Evolutionary conservation across 495 filamentous ascomycete species (phyloP), one percentile per base, ranked within the genome.

Genomic region (Trichoderma erinaceum): DNA sequence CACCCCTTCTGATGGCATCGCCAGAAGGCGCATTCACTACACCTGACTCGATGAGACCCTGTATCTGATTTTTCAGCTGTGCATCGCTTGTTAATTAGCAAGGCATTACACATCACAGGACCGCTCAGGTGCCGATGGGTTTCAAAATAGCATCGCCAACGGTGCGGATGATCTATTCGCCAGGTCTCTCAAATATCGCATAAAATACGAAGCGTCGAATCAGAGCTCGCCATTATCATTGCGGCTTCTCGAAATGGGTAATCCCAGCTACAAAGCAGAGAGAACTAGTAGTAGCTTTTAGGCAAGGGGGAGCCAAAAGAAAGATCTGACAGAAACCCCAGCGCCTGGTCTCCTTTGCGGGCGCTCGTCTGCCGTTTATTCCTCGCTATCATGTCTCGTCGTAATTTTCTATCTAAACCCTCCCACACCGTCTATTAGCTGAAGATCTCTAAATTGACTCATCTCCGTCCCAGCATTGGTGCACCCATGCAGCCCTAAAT

Each of bases 401-500:
- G 15, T 48, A 48, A 48, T 16, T n/a, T n/a, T 48, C 18, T 48
- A 12, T 15, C 13, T n/a, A 48, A 48, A n/a, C n/a, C 13, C 44
- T 48, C 15, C 44, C 44, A 15, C n/a, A 16, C 44, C n/a, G 15
- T 61, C 18, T 32, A 13, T 32, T 32, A 61, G 25, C 56, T 32
- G 56, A 18, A 61, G 56, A 61, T 61, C 56, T 61, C 1, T 61
- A 16, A 29, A 13, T 61, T 32, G 56, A 61, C 25, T 61, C 56
- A 32, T 61, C 56, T 11, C 48, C 48, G 3, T 46, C 21, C 48
- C 48, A 38, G 35, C 48, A 52, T 23, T 32, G 27, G 6, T 35
- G 27, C 16, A 61, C 56, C 56, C 56, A 61, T 61, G 56, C 56
- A 61, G 56, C 56, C 56, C 56, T 61, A 61, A 61, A 32, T 13